Percentiles rank a stretch among this genome's conserved stretches.
Conservation (phyloP, 768 basidiomycete species). For the Psilocybe subaeruginosa region DNA sequence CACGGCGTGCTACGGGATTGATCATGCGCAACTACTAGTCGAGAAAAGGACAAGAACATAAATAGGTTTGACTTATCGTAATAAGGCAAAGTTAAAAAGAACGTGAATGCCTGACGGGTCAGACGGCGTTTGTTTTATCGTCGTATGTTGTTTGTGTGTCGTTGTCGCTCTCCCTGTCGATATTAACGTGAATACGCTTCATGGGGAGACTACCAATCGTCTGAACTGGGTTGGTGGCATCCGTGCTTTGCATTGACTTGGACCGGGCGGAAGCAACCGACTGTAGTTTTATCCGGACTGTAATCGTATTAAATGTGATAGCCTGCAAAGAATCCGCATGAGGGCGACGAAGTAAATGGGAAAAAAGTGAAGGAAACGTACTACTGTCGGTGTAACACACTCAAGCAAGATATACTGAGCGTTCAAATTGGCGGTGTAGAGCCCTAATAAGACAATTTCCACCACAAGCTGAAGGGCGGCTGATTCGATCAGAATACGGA, state of each 20-base stretch:
- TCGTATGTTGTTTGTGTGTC: not conserved
- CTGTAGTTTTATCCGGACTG: conserved; percentile 6
- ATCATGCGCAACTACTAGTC: no score
- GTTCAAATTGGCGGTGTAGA: not conserved
- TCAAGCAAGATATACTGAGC: conserved; percentile 6
- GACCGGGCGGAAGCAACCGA: not conserved
- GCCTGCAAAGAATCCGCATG: not conserved
- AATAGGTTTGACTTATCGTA: no score
- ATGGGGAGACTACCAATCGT: conserved; percentile 8
- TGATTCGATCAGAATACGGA: conserved; percentile 5
- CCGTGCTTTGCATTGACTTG: not conserved
- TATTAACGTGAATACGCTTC: conserved; percentile 4
- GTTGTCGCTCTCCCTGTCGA: not conserved
- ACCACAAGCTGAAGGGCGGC: not conserved
- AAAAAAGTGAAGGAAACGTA: not conserved
- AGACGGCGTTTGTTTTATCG: no score
- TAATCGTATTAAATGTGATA: conserved; percentile 8
- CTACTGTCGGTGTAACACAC: not conserved
- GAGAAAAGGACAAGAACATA: no score
- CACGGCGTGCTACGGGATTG: no score
- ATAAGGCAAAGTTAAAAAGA: no score
- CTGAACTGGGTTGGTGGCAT: not conserved
- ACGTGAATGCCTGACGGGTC: no score
- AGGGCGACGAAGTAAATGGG: no score
- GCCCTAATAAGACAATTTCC: not conserved